Conservation (phyloP, 176 grass and related monocot species). For the Oryza australiensis region DNA sequence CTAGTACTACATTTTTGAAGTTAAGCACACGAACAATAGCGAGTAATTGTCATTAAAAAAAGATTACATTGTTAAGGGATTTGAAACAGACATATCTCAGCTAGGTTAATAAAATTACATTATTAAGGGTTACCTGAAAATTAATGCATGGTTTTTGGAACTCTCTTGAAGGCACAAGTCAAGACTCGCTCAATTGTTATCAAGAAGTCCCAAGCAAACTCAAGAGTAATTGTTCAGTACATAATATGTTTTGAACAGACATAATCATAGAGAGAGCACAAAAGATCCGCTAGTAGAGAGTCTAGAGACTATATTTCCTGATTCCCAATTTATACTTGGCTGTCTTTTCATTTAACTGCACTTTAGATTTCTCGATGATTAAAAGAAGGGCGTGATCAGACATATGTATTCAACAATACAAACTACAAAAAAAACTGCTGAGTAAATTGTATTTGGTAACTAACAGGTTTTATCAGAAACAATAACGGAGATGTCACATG, state of each 20-base stretch:
- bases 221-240: background rate
- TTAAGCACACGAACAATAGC: conserved; percentile 16
- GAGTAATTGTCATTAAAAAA: background rate
- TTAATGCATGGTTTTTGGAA: background rate
- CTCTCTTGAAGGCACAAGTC: conserved; percentile 8
- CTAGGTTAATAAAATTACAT: background rate
- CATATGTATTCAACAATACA: background rate
- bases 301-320: background rate
- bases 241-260: background rate
- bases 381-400: background rate
- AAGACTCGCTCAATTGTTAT: background rate
- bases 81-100: background rate
- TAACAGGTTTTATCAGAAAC: background rate
- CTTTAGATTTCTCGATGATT: background rate
- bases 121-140: background rate
- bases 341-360: background rate
- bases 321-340: background rate
- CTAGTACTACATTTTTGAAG: background rate
- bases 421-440: background rate
- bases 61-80: background rate
- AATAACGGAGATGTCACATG: conserved; percentile 16
- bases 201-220: background rate
- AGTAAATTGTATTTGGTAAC: background rate
- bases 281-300: background rate
- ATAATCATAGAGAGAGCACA: background rate